Percentiles rank a stretch among this genome's conserved stretches.
Conservation (phyloP, 78 protist species). For the Cavenderia fasciculata region DNA sequence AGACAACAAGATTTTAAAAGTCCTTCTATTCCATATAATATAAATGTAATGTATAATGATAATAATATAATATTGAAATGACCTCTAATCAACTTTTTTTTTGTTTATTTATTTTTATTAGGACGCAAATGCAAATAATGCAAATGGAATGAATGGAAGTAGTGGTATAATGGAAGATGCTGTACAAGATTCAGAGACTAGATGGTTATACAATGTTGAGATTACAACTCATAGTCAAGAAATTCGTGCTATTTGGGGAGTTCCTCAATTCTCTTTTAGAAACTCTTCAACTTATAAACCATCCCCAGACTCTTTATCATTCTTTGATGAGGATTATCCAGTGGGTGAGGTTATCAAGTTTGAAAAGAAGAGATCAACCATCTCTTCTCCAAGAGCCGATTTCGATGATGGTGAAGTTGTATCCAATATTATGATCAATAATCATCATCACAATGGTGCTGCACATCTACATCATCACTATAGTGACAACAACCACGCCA, state of each 20-base stretch:
- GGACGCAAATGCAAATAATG: too few species aligned
- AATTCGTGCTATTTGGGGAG: conserved; percentile 65
- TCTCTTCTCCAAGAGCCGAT: conserved; percentile 52
- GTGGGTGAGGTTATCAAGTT: conserved; percentile 63
- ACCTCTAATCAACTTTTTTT: too few species aligned
- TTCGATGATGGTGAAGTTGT: too few species aligned
- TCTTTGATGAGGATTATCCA: conserved; percentile 72
- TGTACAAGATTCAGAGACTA: conserved; percentile 45
- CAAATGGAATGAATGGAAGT: too few species aligned
- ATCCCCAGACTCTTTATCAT: conserved; percentile 18
- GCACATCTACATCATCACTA: too few species aligned
- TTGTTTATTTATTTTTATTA: too few species aligned
- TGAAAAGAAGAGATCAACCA: conserved; percentile 59
- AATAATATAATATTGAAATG: too few species aligned
- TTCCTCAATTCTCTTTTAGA: conserved; percentile 70
- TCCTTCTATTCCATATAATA: conserved; percentile 27
- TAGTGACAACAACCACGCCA: too few species aligned
- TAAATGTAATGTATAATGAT: too few species aligned
- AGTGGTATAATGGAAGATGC: conserved; percentile 8
- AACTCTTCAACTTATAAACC: conserved; percentile 4
- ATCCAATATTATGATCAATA: too few species aligned
- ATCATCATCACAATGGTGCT: too few species aligned
- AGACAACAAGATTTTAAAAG: conserved; percentile 29
- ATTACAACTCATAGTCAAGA: conserved; percentile 76
- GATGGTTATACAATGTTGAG: conserved; percentile 73